A percentile compares a stretch with the other conserved stretches of the same genome.
phyloP scores from a whole-genome alignment of 441 rosid genomes.

The Syzygium malaccense region DNA sequence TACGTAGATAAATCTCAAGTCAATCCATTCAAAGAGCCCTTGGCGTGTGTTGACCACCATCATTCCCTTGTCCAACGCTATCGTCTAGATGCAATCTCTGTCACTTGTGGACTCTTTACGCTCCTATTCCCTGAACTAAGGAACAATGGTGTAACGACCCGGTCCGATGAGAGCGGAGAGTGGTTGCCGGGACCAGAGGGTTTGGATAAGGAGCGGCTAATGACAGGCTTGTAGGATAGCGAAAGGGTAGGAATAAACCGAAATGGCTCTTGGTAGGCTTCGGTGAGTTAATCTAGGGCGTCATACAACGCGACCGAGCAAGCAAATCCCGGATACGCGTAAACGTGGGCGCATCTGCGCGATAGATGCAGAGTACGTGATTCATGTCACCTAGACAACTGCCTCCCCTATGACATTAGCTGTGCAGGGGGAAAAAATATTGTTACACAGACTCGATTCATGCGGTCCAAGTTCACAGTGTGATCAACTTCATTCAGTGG shows the following conservation, averaged over 20 bases:
- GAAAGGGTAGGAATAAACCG: no score
- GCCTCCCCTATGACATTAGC: background rate
- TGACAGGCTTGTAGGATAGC: no score
- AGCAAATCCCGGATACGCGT: background rate
- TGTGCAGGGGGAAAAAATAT: background rate
- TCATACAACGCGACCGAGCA: background rate
- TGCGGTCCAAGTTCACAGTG: background rate
- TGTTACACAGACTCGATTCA: background rate
- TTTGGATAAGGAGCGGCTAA: no score
- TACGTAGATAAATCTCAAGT: background rate
- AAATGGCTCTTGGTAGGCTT: no score
- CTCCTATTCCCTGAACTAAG: background rate
- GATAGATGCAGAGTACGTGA: background rate
- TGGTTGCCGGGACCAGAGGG: rapidly evolving
- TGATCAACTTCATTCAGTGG: background rate
- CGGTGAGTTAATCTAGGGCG: no score
- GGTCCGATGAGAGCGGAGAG: no score
- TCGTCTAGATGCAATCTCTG: background rate
- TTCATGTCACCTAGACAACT: background rate
- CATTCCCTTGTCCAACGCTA: background rate
- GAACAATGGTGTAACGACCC: background rate
- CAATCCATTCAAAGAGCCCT: background rate
- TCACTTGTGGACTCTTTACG: background rate
- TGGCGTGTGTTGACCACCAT: background rate
- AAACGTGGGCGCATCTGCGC: background rate